Conservation (phyloP, 106 monocot genomes). For the Allium fistulosum region DNA sequence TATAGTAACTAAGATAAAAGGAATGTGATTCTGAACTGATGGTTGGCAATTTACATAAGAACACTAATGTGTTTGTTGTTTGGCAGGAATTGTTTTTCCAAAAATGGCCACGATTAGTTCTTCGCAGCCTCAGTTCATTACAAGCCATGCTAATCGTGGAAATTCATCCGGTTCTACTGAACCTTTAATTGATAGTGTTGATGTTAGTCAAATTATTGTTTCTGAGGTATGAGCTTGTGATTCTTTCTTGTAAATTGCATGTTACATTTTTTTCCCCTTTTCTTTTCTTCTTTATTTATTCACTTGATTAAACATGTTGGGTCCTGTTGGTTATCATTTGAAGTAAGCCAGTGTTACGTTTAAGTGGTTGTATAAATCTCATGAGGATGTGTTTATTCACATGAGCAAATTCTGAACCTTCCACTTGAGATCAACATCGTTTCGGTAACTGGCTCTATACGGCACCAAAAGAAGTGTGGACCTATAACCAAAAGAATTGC, state of each 20-base stretch:
- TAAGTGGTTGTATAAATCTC: too few species aligned
- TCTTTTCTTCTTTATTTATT: neutral
- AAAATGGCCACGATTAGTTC: conserved; percentile 19
- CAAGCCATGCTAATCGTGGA: conserved; percentile 36
- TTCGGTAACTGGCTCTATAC: too few species aligned
- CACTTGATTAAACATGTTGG: neutral
- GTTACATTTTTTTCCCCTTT: too few species aligned
- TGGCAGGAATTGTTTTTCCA: neutral
- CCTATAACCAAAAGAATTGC: too few species aligned
- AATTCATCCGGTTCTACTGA: conserved; percentile 20
- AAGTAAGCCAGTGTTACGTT: too few species aligned
- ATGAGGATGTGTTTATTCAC: too few species aligned
- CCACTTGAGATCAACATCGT: too few species aligned
- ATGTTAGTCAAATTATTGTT: conserved; percentile 64
- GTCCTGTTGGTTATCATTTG: too few species aligned
- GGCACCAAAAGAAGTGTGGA: too few species aligned
- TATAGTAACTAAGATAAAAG: neutral
- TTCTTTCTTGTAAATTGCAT: neutral
- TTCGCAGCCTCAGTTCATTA: conserved; percentile 57
- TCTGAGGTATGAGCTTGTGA: conserved; percentile 42
- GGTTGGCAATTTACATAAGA: neutral
- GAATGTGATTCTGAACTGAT: neutral
- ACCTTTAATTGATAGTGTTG: conserved; percentile 65
- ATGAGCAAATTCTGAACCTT: too few species aligned
- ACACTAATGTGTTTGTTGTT: neutral